These are phyloP conservation scores for Inonotus hispidus DNA, from an alignment of 1,284 basidiomycete species.

Conservation along the genomic window DNA sequence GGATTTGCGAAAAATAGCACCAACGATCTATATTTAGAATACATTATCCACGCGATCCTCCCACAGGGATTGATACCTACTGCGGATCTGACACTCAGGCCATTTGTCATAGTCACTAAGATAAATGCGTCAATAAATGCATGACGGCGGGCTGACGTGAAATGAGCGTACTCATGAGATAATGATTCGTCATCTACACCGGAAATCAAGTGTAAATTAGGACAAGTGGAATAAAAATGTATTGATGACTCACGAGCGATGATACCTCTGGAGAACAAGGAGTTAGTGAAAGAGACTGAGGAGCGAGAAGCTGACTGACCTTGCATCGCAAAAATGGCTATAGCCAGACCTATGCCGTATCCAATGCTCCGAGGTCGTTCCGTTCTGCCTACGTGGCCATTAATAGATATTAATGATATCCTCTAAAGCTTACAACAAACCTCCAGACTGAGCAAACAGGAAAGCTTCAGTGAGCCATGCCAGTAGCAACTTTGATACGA, in stretches of 20 bases:
- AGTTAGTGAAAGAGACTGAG: too few relatives aligned
- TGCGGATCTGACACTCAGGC: constrained; percentile 45
- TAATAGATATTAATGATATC: not conserved
- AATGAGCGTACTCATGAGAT: constrained; percentile 38
- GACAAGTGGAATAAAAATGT: not conserved
- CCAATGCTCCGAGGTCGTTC: constrained; percentile 44
- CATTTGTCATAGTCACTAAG: constrained; percentile 48
- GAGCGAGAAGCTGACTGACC: constrained; percentile 28
- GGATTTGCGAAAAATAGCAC: constrained; percentile 67
- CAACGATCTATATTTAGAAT: constrained; percentile 43
- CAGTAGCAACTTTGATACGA: constrained; percentile 59
- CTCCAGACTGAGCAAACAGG: constrained; percentile 2
- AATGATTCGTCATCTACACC: constrained; percentile 45
- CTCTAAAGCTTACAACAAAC: not conserved
- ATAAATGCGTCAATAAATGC: constrained; percentile 3
- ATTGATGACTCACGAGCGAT: constrained; percentile 1
- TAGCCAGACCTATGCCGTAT: constrained; percentile 51
- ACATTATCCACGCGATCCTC: constrained; percentile 11
- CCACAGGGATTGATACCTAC: constrained; percentile 29
- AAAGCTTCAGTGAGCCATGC: constrained; percentile 57
- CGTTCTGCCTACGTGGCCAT: constrained; percentile 20
- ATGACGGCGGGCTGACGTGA: not conserved
- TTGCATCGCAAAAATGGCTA: constrained; percentile 70
- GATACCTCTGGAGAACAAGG: not conserved
- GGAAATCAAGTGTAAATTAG: not conserved